Evolutionary conservation across 164 flowering plant genomes (phyloP).

Genomic region (Amborella trichopoda): DNA sequence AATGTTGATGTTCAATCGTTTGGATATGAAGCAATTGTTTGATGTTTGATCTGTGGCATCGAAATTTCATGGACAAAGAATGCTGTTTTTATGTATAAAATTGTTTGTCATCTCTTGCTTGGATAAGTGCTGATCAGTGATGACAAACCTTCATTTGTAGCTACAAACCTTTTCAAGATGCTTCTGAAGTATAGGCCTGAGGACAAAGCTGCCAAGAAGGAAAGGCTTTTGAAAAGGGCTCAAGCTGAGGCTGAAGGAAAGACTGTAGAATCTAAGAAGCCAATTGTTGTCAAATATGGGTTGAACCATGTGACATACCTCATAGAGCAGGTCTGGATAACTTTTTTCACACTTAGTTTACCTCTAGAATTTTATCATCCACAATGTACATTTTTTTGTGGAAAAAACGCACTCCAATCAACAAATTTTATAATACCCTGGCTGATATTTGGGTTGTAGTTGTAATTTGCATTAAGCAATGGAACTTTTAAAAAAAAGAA

Average conservation of each 20-base stretch:
- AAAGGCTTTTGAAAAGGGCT: conserved; percentile 21
- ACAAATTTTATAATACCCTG: background rate
- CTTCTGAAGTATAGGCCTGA: conserved; percentile 16
- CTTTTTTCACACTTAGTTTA: too few species aligned
- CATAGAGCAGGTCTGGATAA: conserved; percentile 36
- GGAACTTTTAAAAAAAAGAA: background rate
- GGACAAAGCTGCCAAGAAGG: conserved; percentile 25
- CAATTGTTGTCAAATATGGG: conserved; percentile 22
- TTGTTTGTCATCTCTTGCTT: background rate
- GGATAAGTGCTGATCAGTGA: too few species aligned
- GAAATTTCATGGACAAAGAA: too few species aligned
- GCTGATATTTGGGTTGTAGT: background rate
- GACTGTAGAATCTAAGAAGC: conserved; percentile 16
- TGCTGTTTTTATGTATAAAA: too few species aligned
- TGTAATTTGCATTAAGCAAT: background rate
- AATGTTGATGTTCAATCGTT: too few species aligned
- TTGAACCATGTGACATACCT: conserved; percentile 22
- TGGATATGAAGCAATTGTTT: too few species aligned
- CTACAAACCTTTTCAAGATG: conserved; percentile 21
- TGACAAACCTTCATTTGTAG: conserved; percentile 11
- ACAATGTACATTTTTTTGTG: background rate
- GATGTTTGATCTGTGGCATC: too few species aligned
- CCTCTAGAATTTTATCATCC: too few species aligned
- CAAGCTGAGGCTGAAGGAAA: conserved; percentile 20
- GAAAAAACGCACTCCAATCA: background rate